phyloP scores from a whole-genome alignment of 352 stramenopile genomes.

The Phytophthora agathidicida region DNA sequence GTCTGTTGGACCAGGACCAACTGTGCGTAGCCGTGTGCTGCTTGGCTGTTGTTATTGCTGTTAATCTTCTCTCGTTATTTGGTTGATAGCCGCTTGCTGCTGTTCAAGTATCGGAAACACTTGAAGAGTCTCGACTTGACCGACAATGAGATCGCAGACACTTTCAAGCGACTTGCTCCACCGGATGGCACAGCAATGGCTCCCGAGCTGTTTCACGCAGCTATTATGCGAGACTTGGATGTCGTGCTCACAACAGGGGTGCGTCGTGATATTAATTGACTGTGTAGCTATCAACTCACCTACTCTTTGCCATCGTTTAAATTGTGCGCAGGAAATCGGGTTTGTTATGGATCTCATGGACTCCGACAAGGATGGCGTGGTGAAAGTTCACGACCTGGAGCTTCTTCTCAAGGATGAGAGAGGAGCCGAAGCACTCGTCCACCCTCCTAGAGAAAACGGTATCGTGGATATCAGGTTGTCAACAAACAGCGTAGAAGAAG shows the following conservation, averaged over 20 bases:
- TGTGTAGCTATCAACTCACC: neutral
- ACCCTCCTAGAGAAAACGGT: constrained; percentile 51
- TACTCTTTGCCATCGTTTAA: neutral
- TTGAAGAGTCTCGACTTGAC: constrained; percentile 67
- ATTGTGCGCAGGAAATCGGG: constrained; percentile 50
- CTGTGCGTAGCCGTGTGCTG: constrained; percentile 44
- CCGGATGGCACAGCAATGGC: constrained; percentile 47
- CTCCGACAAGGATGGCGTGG: constrained; percentile 61
- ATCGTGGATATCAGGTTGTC: constrained; percentile 74
- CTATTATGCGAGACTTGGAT: constrained; percentile 74
- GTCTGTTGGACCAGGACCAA: constrained; percentile 78
- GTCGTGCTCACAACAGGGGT: constrained; percentile 82
- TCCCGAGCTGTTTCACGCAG: constrained; percentile 62
- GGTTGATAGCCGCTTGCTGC: constrained; percentile 56
- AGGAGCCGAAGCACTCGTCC: constrained; percentile 51
- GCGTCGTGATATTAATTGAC: constrained; percentile 14
- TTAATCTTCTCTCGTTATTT: neutral
- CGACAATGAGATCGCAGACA: constrained; percentile 82
- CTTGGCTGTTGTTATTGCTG: neutral
- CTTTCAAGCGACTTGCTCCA: constrained; percentile 62
- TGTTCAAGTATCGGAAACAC: constrained; percentile 77
- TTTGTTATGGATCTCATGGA: constrained; percentile 77
- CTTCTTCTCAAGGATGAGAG: constrained; percentile 73
- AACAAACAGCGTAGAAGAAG: constrained; percentile 64
- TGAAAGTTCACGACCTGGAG: constrained; percentile 80